phyloP scores from a whole-genome alignment of 805 yeast species.

The Henningerozyma blattae region DNA sequence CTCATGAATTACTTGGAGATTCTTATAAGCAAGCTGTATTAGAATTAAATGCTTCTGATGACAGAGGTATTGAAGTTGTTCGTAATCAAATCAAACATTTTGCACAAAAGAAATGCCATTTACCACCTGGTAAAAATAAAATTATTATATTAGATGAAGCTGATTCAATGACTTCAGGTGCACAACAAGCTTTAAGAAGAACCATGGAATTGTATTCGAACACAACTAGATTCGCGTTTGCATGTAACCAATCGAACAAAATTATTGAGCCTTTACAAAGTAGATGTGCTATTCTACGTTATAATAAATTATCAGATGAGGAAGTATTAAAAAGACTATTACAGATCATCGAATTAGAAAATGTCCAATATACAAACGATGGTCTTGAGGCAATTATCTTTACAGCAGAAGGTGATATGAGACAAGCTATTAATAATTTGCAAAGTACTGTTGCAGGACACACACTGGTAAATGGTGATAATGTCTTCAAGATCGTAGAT shows the following conservation, averaged over 20 bases:
- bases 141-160: slow-evolving; percentile 91
- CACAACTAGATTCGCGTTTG: slow-evolving; percentile 96
- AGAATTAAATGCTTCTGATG: slow-evolving; percentile 93
- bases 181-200: slow-evolving; percentile 87
- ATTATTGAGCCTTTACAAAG: slow-evolving; percentile 95
- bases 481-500: slow-evolving; percentile 91
- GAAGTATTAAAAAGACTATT: slow-evolving; percentile 70
- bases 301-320: slow-evolving; percentile 67
- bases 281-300: slow-evolving; percentile 89
- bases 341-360: slow-evolving; percentile 57
- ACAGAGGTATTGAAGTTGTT: slow-evolving; percentile 94
- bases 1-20: slow-evolving; percentile 68
- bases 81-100: slow-evolving; percentile 88
- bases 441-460: slow-evolving; percentile 94
- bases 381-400: slow-evolving; percentile 88
- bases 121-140: slow-evolving; percentile 87
- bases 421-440: slow-evolving; percentile 90
- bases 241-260: slow-evolving; percentile 88
- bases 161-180: slow-evolving; percentile 93
- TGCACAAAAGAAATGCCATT: slow-evolving; percentile 83
- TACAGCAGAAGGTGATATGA: slow-evolving; percentile 97
- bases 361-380: slow-evolving; percentile 71
- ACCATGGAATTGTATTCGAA: slow-evolving; percentile 94
- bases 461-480: slow-evolving; percentile 79
- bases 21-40: slow-evolving; percentile 70